Percentiles rank a stretch among this genome's conserved stretches.
Evolutionary conservation across 176 grass and related monocot species (phyloP).

Genomic region (Oryza meyeriana): DNA sequence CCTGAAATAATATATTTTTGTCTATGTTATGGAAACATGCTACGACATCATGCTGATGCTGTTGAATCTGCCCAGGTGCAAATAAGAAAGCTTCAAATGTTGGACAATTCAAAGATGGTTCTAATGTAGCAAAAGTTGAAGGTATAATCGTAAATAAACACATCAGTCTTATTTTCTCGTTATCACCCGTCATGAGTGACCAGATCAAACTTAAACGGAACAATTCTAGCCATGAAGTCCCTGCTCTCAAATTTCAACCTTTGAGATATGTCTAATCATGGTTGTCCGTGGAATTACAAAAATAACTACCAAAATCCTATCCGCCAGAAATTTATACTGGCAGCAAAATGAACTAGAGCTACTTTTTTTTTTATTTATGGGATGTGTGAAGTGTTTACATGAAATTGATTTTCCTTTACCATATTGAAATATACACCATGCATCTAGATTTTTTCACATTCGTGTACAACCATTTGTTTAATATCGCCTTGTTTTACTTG

Average conservation of each 20-base stretch:
- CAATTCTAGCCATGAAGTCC: not conserved
- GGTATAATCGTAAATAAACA: conserved; percentile 37
- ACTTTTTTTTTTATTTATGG: not conserved
- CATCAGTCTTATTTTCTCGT: not conserved
- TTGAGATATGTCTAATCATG: not conserved
- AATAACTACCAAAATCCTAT: not conserved
- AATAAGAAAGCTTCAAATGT: conserved; percentile 80
- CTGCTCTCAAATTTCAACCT: not conserved
- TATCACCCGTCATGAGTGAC: not conserved
- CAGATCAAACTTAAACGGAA: conserved; percentile 16
- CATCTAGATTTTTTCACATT: not conserved
- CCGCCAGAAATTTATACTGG: not conserved
- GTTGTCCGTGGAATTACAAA: not conserved
- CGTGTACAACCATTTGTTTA: not conserved
- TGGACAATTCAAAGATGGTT: conserved; percentile 63
- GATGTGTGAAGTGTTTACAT: not conserved
- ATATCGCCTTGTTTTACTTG: conserved; percentile 27
- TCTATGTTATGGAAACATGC: not conserved
- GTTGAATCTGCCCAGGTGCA: conserved; percentile 59
- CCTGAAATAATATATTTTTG: not conserved
- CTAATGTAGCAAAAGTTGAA: conserved; percentile 72
- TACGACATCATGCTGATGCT: conserved; percentile 20
- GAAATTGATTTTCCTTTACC: not conserved
- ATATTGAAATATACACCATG: not conserved
- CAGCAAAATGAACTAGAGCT: conserved; percentile 11